These are phyloP conservation scores for Salicornia ramosissima DNA, from an alignment of 148 eudicot genomes.

Conservation along the genomic window DNA sequence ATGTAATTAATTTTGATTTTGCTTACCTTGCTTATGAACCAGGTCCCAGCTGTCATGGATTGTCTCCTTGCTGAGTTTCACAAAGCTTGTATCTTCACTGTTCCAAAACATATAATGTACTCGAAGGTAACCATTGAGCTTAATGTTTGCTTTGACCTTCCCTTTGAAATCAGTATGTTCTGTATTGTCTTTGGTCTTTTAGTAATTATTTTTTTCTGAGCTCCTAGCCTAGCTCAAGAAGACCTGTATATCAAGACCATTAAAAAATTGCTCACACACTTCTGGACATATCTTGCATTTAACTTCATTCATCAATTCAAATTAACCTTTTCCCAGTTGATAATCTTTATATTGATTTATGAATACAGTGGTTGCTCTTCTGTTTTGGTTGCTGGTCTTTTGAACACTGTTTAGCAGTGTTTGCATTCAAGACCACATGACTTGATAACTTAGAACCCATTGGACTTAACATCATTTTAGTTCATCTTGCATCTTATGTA, in stretches of 20 bases:
- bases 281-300: background rate
- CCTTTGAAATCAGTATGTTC: background rate
- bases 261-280: background rate
- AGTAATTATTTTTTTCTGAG: background rate
- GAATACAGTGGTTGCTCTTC: background rate
- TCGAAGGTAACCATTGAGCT: slow-evolving; percentile 47
- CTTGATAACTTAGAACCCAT: background rate
- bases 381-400: background rate
- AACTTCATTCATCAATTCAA: too few species aligned
- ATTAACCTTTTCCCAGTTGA: too few species aligned
- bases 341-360: too few species aligned
- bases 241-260: background rate
- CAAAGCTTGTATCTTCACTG: slow-evolving; percentile 74
- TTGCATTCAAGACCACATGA: background rate
- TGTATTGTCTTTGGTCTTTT: background rate
- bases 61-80: slow-evolving; percentile 72
- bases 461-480: too few species aligned
- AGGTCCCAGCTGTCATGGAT: slow-evolving; percentile 83
- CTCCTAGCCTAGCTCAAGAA: background rate
- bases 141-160: background rate
- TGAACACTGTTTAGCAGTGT: too few species aligned
- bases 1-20: background rate
- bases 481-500: background rate
- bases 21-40: slow-evolving; percentile 18
- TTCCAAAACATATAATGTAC: slow-evolving; percentile 72